Conservation (phyloP, 108 stramenopile species). For the Tribonema minus region DNA sequence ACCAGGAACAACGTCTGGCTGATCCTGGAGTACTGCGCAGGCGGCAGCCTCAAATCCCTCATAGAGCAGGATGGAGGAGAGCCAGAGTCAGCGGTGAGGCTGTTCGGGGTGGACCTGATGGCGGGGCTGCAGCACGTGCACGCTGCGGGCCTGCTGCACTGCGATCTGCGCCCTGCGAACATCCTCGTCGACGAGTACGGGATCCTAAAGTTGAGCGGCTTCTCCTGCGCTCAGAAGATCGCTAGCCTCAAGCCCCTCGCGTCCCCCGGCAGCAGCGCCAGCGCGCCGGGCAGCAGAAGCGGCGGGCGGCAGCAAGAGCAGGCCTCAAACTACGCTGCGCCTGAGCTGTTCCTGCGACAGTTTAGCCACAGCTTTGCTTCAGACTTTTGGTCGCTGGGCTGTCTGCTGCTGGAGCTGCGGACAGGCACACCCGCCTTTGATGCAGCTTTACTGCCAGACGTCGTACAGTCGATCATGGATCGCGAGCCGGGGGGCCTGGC, state of each 20-base stretch:
- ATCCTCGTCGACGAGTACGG: conserved; percentile 63
- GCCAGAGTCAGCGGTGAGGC: conserved; percentile 50
- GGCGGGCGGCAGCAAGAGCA: conserved; percentile 2
- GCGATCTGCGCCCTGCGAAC: conserved; percentile 60
- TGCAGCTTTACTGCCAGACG: conserved; percentile 66
- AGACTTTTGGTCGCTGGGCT: conserved; percentile 95
- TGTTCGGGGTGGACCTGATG: conserved; percentile 59
- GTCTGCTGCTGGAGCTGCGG: conserved; percentile 91
- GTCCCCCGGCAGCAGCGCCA: background rate
- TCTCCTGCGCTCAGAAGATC: conserved; percentile 38
- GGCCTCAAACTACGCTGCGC: conserved; percentile 56
- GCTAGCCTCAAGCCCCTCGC: background rate
- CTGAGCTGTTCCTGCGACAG: conserved; percentile 53
- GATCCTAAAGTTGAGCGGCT: conserved; percentile 58
- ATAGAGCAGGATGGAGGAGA: conserved; percentile 49
- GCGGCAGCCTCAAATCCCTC: conserved; percentile 53
- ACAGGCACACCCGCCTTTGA: conserved; percentile 92
- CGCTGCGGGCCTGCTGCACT: conserved; percentile 55
- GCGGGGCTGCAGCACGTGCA: conserved; percentile 63
- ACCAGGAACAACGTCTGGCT: conserved; percentile 63
- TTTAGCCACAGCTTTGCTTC: conserved; percentile 52
- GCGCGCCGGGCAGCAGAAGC: background rate
- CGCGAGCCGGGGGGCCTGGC: background rate
- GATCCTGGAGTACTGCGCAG: conserved; percentile 60
- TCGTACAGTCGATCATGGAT: conserved; percentile 67